Evolutionary conservation across 768 basidiomycete species (phyloP), one percentile per base, ranked within the genome.

Genomic region (Tubosaeta brunneosetosa): DNA sequence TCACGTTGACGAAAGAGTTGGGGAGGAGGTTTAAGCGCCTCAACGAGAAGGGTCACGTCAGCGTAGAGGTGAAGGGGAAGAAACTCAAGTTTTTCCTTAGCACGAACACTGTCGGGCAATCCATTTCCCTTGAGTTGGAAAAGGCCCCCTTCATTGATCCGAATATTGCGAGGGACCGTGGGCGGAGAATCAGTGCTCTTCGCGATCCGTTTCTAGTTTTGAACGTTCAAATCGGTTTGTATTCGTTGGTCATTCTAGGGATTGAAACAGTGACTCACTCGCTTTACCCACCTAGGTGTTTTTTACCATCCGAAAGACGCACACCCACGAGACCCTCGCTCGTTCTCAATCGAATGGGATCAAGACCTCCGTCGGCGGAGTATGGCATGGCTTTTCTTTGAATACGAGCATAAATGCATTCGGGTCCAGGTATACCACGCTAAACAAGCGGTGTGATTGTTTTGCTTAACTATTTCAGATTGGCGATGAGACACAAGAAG

Each of bases 341-440:
- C 74, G 3, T 91, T 86, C 64, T 90, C 87, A 0, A 70, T 83
- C 4, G 90, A 91, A 67, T 88, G 82, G 78, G 79, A 86, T 50
- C 68, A 74, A 37, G 71, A 80, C 38, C 83, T 80, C 53, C 64
- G 69, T 37, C 55, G 60, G 8, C 56, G 73, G 40, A 75, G 80
- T 33, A 73, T 76, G 31, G 85, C 77, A 0, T 76, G 78, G 64
- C 64, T 90, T 17, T 66, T 72, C 31, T 81, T 91, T 32, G 79
- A 85, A 50, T 89, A 88, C 57, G 82, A 83, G 27, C 79, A 86
- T 59, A 88, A 84, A 67, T 61, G 79, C 14, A 76, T 91, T 33
- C 78, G 79, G 13, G 74, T 89, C 14, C 74, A 73, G 67, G 88
- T 86, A 53, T 58, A 74, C 14, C 26, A 62, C 6, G 25, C 16